These are phyloP conservation scores for Camelina hispida DNA, from an alignment of 345 rosid species.

Conservation along the genomic window DNA sequence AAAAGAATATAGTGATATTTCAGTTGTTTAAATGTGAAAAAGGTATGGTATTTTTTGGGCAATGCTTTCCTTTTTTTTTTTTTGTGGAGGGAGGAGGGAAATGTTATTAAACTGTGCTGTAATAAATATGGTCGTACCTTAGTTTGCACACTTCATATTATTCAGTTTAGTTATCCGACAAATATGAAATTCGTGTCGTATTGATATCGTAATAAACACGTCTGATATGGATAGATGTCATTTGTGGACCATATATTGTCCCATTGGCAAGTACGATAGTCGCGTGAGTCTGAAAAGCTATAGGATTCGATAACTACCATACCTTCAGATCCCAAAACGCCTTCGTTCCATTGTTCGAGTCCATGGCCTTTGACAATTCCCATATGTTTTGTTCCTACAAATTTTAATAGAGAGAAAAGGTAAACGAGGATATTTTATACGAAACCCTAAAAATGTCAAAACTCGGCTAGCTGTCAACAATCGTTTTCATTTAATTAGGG, in stretches of 20 bases:
- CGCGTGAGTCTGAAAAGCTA: conserved; percentile 28
- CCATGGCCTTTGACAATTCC: conserved; percentile 12
- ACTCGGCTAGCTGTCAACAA: conserved; percentile 30
- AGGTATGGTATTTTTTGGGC: not conserved
- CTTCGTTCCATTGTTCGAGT: not conserved
- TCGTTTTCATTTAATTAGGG: conserved; percentile 35
- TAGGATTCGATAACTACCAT: conserved; percentile 11
- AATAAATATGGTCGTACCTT: not conserved
- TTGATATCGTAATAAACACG: conserved; percentile 24
- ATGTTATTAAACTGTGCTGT: too few species aligned
- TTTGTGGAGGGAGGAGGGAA: too few species aligned
- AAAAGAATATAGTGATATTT: not conserved
- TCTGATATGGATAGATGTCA: conserved; percentile 2
- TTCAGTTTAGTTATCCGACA: not conserved
- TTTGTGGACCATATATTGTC: conserved; percentile 22
- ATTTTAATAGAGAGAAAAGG: conserved; percentile 15
- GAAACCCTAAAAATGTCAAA: conserved; percentile 42
- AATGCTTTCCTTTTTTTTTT: too few species aligned
- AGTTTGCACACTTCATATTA: not conserved
- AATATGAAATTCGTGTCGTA: conserved; percentile 10
- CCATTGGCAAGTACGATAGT: conserved; percentile 9
- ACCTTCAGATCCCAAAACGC: not conserved
- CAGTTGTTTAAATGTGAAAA: not conserved
- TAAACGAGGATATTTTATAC: not conserved
- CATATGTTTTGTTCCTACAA: not conserved